A percentile compares a stretch with the other conserved stretches of the same genome.
phyloP scores from a whole-genome alignment of 192 early-diverging fungal genomes.

The Entomortierella beljakovae region DNA sequence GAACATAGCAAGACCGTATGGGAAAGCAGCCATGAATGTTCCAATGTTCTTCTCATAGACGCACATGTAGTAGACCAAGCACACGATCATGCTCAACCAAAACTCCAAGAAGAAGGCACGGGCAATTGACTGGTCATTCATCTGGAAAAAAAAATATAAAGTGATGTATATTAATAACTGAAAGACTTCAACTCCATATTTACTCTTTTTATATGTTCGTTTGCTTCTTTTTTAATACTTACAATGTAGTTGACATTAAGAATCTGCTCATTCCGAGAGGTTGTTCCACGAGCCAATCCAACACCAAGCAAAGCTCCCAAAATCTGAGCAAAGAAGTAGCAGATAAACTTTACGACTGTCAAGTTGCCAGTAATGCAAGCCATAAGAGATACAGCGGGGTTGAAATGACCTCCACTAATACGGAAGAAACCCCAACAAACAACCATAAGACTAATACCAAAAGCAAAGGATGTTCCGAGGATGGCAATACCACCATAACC shows the following conservation, averaged over 20 bases:
- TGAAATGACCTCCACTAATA: constrained; percentile 70
- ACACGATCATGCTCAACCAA: constrained; percentile 36
- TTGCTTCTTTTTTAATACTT: no score
- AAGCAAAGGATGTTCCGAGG: constrained; percentile 51
- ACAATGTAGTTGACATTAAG: constrained; percentile 18
- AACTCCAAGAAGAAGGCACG: constrained; percentile 54
- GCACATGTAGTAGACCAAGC: constrained; percentile 45
- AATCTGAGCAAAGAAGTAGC: constrained; percentile 69
- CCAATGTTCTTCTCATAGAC: constrained; percentile 49
- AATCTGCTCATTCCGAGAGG: not conserved
- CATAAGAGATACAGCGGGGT: constrained; percentile 71
- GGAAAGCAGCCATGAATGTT: constrained; percentile 43
- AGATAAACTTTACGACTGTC: constrained; percentile 39
- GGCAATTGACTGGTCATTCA: constrained; percentile 25
- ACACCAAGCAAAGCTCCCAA: constrained; percentile 68
- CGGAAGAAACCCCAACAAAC: constrained; percentile 60
- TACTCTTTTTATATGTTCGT: no score
- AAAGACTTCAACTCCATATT: no score
- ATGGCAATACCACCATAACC: not conserved
- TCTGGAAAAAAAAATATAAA: not conserved
- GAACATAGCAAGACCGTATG: constrained; percentile 32
- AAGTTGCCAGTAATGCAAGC: constrained; percentile 66
- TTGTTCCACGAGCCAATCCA: constrained; percentile 26
- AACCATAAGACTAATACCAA: constrained; percentile 60
- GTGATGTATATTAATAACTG: not conserved